Base-by-base conservation (phyloP, 805 yeast species). In the Ogataea paradorogensis region DNA sequence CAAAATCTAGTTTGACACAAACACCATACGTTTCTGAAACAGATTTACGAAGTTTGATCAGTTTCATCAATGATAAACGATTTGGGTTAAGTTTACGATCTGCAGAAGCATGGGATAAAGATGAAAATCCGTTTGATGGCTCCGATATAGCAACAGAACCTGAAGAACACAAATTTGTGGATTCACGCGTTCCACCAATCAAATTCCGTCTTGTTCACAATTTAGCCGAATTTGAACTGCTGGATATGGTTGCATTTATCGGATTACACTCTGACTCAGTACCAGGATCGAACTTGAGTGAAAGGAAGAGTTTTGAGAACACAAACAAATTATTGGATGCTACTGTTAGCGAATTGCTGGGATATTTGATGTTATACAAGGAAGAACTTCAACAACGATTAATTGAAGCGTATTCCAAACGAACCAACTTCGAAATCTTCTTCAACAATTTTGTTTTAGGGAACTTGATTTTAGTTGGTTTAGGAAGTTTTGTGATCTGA, bases 31-130 rank as follows among this genome's bases (percentile, higher is more conserved):
- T 83, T 6, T 69, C 82, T 1, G 58, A 77, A 35, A 76, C 77
- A 13, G 82, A 82, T 50, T 60, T 84, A 51, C 71, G 78, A 46
- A 77, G 84, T 1, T 62, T 84, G 33, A 70, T 84, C 9, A 65
- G 81, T 3, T 82, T 74, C 45, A 73, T 84, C 28, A 84, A 84
- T 51, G 69, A 67, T 45, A 69, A 63, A 50, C 65, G 56, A 25
- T 55, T 50, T 42, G 63, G 64, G 4, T 42, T 52, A 11, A 48
- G 57, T 10, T 48, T 57, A n/a, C 26, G 38, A n/a, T 27, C 35
- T 9, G 35, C 36, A 13, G 42, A 44, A 15, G 22, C 20, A 15
- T 38, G 31, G 13, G 55, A 48, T 2, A 30, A 40, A 2, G 55
- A 49, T 30, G 50, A 49, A 21, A 51, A 51, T 23, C 55, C 61